These are phyloP conservation scores for Amanita rimosa DNA, from an alignment of 768 basidiomycete genomes.

Conservation along the genomic window DNA sequence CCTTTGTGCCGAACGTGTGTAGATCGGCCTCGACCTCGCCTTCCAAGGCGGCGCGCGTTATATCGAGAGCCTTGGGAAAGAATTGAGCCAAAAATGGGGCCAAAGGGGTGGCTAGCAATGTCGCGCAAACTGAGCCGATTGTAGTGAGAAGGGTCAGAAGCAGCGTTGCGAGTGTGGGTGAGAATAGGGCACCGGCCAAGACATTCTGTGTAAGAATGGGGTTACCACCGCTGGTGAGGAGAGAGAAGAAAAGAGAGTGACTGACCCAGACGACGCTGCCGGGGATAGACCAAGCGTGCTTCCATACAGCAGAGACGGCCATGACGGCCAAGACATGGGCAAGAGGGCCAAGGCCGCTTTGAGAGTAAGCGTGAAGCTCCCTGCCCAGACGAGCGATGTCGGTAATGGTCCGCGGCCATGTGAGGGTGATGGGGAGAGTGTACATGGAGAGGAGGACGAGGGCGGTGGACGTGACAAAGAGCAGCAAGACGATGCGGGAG, in stretches of 20 bases:
- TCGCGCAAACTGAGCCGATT: slow-evolving; percentile 74
- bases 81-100: slow-evolving; percentile 72
- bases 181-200: slow-evolving; percentile 77
- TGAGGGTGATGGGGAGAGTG: slow-evolving; percentile 64
- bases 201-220: slow-evolving; percentile 54
- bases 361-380: slow-evolving; percentile 70
- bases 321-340: slow-evolving; percentile 78
- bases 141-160: slow-evolving; percentile 81
- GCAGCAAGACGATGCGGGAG: slow-evolving; percentile 31
- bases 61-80: slow-evolving; percentile 76
- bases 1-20: slow-evolving; percentile 21
- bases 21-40: slow-evolving; percentile 40
- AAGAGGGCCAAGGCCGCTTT: slow-evolving; percentile 50
- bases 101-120: slow-evolving; percentile 71
- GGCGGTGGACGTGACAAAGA: slow-evolving; percentile 58
- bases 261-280: slow-evolving; percentile 87
- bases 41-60: slow-evolving; percentile 76
- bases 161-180: slow-evolving; percentile 70
- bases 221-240: slow-evolving; percentile 3
- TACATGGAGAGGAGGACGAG: slow-evolving; percentile 63
- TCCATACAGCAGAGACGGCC: slow-evolving; percentile 82
- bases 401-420: slow-evolving; percentile 66
- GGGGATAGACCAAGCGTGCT: slow-evolving; percentile 95
- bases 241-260: slow-evolving; percentile 9
- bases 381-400: slow-evolving; percentile 68